Base-by-base conservation (phyloP, 371 early-diverging fungal genomes). In the Apophysomyces trapeziformis region DNA sequence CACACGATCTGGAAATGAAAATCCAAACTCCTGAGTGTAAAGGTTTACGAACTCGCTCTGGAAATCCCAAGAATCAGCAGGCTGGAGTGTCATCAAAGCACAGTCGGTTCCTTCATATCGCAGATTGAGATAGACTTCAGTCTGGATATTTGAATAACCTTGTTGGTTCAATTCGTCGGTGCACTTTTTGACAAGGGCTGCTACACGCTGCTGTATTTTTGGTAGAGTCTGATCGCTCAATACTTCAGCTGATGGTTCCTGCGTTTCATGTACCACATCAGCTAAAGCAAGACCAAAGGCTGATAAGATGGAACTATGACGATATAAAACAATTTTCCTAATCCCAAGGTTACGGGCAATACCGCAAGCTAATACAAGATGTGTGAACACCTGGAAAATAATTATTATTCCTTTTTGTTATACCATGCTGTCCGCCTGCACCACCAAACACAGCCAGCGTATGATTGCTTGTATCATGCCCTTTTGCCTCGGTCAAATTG, bases 51-150 rank as follows among this genome's bases (percentile, higher is more conserved):
- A 98, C 0, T 78, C 75, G 0, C 57, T 47, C 43, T 77, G 76
- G 68, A 90, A 91, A 67, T 87, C 82, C 90, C 90, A 90, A 16
- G 69, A 65, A 11, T 67, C 57, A 32, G 56, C 63, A 1, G 92
- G 88, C 68, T 93, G 84, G 12, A 89, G 79, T 0, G 94, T 95
- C 97, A 97, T 97, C 46, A 98, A 69, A 0, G 95, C 88, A n/a
- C 93, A 93, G 72, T 97, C 96, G 1, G 99, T 97, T 12, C 97
- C 97, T 18, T 95, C 87, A 74, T 95, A 98, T 18, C 97, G 91
- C 64, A 98, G 70, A 74, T 97, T 96, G 38, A 96, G 80, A 72
- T 90, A 96, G 13, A 89, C 75, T 64, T 94, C 88, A 12, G 74
- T 68, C 0, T 68, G 65, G 36, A 95, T 90, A 11, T 85, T 78